A percentile compares a stretch with the other conserved stretches of the same genome.
phyloP scores from a whole-genome alignment of 441 rosid genomes.

The Gossypium schwendimanii region DNA sequence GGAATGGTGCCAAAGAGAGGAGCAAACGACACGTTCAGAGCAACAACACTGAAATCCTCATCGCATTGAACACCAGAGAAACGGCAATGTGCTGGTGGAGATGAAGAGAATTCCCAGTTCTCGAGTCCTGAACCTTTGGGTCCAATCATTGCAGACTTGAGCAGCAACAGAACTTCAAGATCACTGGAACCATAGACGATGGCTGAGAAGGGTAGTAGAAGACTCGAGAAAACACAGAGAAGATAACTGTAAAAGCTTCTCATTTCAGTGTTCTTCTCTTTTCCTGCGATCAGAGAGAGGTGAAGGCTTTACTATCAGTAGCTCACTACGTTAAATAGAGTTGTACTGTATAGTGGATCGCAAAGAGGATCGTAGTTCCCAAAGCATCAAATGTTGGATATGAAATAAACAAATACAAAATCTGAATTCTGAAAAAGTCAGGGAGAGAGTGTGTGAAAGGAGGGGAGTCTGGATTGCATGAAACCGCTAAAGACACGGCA shows the following conservation, averaged over 20 bases:
- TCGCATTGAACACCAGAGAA: slow-evolving; percentile 74
- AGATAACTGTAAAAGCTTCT: slow-evolving; percentile 20
- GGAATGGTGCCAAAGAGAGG: slow-evolving; percentile 49
- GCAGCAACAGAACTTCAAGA: slow-evolving; percentile 47
- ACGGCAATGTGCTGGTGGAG: slow-evolving; percentile 52
- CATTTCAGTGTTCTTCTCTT: slow-evolving; percentile 20
- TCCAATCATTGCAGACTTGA: slow-evolving; percentile 57
- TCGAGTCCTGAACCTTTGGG: slow-evolving; percentile 46
- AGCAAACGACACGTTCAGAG: slow-evolving; percentile 44
- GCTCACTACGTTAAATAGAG: slow-evolving; percentile 21
- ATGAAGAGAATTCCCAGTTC: slow-evolving; percentile 45
- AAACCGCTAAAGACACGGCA: not conserved
- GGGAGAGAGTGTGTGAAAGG: not conserved
- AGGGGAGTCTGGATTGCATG: slow-evolving; percentile 1
- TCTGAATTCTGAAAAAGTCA: slow-evolving; percentile 5
- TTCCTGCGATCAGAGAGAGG: not conserved
- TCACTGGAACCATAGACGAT: slow-evolving; percentile 35
- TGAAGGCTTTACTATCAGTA: too few species aligned
- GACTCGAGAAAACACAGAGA: slow-evolving; percentile 14
- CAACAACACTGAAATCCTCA: slow-evolving; percentile 36
- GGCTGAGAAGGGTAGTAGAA: slow-evolving; percentile 13
- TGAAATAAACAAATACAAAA: slow-evolving; percentile 20
- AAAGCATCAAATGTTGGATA: slow-evolving; percentile 2
- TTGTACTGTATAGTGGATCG: slow-evolving; percentile 5
- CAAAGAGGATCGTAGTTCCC: slow-evolving; percentile 26